Base-by-base conservation (phyloP, 2,329 filamentous ascomycete genomes). In the Arachnomyces sp. region DNA sequence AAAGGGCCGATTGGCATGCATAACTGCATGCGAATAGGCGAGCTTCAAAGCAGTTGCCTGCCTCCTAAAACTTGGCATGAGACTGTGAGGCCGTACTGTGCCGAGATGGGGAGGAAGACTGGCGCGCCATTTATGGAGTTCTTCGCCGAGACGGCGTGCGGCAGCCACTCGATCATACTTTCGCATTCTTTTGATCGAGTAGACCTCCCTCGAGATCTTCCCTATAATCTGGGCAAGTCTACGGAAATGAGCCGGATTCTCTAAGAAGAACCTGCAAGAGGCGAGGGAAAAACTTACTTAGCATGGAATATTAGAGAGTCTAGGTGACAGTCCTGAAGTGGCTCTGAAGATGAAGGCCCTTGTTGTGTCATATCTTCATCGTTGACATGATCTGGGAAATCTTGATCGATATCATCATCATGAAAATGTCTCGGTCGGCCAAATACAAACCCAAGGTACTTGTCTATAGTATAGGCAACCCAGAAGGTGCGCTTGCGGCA, bases 371-470 rank as follows among this genome's bases (percentile, higher is more conserved):
- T 69, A 12, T 74, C 64, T 31, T 73, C 68, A 43, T 77, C 73
- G 35, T 75, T 72, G 15, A 76, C 31, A 25, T 25, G 20, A 25
- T 25, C 20, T 9, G 74, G 75, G n/a, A 73, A 65, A 1, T 69
- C 65, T 40, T 78, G 74, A 39, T 79, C 74, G 28, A 78, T 73
- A 31, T 79, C 73, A 7, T 77, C 72, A 35, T 79, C 75, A 18
- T 76, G 74, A 28, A 76, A 75, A 12, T 73, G 69, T 7, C 72
- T 52, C 0, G 76, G 76, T 4, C 76, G 63, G 0, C 76, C 76
- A 7, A 77, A 66, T 0, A 76, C 69, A 7, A 76, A 71, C 7
- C 73, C 70, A 0, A 80, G 57, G 34, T 78, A 78, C 28, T 70
- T 74, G 49, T 80, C 74, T 0, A 79, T 57, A 0, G 68, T 71